Conservation (phyloP, 2,329 filamentous ascomycete species). For the Aspergillus udagawae region DNA sequence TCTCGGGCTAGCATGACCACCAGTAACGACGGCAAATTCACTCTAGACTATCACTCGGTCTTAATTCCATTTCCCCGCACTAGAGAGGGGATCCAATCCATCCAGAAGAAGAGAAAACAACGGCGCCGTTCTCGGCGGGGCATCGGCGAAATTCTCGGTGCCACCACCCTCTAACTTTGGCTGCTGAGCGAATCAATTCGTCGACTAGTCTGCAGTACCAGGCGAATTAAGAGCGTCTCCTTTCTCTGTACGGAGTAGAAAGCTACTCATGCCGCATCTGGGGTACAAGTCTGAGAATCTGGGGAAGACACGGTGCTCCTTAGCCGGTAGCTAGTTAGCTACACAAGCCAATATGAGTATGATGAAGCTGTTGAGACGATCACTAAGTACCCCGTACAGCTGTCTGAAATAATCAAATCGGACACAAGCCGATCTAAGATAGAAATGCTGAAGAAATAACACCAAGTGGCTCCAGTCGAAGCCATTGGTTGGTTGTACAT, state of each 20-base stretch:
- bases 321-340: no score
- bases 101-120: not conserved
- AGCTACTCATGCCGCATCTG: not conserved
- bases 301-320: no score
- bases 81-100: not conserved
- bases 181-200: not conserved
- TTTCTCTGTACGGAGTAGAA: not conserved
- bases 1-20: not conserved
- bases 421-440: no score
- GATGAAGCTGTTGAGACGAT: no score
- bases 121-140: slow-evolving; percentile 17
- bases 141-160: slow-evolving; percentile 25
- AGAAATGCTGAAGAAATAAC: no score
- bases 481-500: not conserved
- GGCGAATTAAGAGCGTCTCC: not conserved
- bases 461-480: not conserved
- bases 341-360: no score
- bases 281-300: no score
- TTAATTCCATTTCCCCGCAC: not conserved
- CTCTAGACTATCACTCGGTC: not conserved
- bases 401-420: not conserved
- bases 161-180: not conserved
- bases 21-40: no score
- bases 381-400: no score
- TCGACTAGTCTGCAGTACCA: not conserved